Evolutionary conservation across 768 basidiomycete genomes (phyloP).

Genomic region (Serendipita sp.): DNA sequence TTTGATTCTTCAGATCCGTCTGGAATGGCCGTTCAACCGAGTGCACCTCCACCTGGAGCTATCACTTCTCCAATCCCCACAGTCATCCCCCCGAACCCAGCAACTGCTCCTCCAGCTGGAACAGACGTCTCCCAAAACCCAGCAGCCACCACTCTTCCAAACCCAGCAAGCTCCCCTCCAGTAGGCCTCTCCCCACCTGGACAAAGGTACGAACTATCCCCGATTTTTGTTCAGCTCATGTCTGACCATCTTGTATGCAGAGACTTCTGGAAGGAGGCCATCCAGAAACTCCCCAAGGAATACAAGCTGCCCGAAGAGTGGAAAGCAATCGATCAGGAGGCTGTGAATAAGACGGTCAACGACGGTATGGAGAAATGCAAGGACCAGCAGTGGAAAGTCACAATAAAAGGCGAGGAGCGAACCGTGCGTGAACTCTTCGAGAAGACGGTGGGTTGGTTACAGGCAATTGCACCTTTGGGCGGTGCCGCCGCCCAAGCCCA

Average conservation of each 20-base stretch:
- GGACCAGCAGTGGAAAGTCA: background rate
- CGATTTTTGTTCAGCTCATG: no score
- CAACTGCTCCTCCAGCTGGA: no score
- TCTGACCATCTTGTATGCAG: background rate
- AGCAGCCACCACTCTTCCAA: no score
- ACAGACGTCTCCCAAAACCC: no score
- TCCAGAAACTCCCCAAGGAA: background rate
- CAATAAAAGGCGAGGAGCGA: background rate
- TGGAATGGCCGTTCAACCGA: no score
- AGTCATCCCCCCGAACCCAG: no score
- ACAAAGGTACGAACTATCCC: no score
- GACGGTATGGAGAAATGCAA: background rate
- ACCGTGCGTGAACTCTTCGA: background rate
- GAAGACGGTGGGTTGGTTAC: background rate
- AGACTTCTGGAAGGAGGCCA: background rate
- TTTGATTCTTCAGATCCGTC: no score
- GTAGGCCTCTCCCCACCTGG: no score
- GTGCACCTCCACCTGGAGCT: no score
- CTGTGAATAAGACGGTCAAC: background rate
- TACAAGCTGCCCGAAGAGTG: background rate
- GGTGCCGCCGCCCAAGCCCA: background rate
- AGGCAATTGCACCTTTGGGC: background rate
- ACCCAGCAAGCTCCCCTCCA: no score
- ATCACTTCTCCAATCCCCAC: no score
- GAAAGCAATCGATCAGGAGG: background rate